phyloP scores from a whole-genome alignment of 2,329 filamentous ascomycete species.

The Periconia sp. region DNA sequence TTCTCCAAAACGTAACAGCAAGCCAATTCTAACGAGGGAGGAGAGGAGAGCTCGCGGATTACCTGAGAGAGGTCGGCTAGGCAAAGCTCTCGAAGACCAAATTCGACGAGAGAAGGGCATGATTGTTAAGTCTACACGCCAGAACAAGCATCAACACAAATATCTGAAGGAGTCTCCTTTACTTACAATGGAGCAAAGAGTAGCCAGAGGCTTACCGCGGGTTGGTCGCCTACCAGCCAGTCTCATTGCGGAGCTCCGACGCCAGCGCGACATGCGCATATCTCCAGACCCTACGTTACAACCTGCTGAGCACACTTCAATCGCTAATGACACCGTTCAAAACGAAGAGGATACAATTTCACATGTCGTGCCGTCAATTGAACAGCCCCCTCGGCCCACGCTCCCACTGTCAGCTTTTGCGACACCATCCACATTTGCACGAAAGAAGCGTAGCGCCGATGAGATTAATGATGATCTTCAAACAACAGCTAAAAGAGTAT shows the following conservation, averaged over 20 bases:
- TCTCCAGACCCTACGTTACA: not conserved
- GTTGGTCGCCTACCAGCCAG: slow-evolving; percentile 30
- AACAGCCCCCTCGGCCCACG: not conserved
- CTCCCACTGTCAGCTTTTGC: not conserved
- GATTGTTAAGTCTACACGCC: slow-evolving; percentile 5
- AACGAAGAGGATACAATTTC: no score
- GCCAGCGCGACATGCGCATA: slow-evolving; percentile 17
- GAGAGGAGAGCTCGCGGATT: slow-evolving; percentile 33
- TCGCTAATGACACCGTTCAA: no score
- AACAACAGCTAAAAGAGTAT: not conserved
- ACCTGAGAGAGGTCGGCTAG: slow-evolving; percentile 29
- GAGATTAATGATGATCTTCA: not conserved
- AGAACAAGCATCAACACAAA: slow-evolving; percentile 20
- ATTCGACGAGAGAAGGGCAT: slow-evolving; percentile 23
- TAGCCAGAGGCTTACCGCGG: slow-evolving; percentile 28
- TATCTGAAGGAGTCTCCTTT: slow-evolving; percentile 23
- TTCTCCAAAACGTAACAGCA: slow-evolving; percentile 4
- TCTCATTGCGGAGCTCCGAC: slow-evolving; percentile 30
- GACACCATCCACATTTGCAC: not conserved
- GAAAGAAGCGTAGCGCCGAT: not conserved
- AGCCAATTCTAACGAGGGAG: slow-evolving; percentile 34
- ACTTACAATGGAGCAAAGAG: slow-evolving; percentile 32
- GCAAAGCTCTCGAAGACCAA: slow-evolving; percentile 27
- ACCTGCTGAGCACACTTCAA: not conserved
- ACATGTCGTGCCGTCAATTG: not conserved